Evolutionary conservation across 2,329 filamentous ascomycete species (phyloP), one percentile per base, ranked within the genome.

Genomic region (Colletotrichum somersetense): DNA sequence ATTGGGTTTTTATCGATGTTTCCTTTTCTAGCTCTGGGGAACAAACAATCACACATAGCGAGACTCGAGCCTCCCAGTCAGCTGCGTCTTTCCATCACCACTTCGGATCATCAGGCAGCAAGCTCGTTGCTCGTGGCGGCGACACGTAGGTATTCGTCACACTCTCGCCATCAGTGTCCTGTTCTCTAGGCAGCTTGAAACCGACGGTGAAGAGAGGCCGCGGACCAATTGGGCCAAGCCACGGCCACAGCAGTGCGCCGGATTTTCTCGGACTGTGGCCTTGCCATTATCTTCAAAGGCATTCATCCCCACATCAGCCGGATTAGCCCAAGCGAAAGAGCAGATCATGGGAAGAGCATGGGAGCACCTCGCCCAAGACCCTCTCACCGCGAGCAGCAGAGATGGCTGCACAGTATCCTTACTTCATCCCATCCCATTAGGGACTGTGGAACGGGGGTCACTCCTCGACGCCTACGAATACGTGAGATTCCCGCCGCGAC

Each of bases 181-280:
- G 58, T 26, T 33, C 50, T 72, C 44, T 40, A 72, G 70, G 70
- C 61, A 72, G 66, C 70, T 65, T 62, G 61, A 62, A 72, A 65
- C 55, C 40, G 66, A 72, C 61, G 61, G 66, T 65, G 55, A 72
- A 72, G 55, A 69, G 69, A 59, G 33, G 35, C 44, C 53, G 53
- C 53, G 40, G 66, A 52, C 69, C 66, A 72, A 69, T 69, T 33
- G 52, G 64, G 70, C 23, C 53, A 48, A 64, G 66, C 53, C 46
- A 65, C 59, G 23, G 30, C 38, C 46, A 20, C n/a, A 11, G 71
- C 71, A 67, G 71, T 73, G 57, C 50, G 44, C 7, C 18, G 16
- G 5, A 7, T 12, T 20, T 58, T 14, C 14, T 10, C 14, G 18
- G 11, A 73, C 71, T 72, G 67, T 73, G 50, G 33, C 42, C 11